Conservation (phyloP, 129 eudicot species). For the Flaveria ramosissima region DNA sequence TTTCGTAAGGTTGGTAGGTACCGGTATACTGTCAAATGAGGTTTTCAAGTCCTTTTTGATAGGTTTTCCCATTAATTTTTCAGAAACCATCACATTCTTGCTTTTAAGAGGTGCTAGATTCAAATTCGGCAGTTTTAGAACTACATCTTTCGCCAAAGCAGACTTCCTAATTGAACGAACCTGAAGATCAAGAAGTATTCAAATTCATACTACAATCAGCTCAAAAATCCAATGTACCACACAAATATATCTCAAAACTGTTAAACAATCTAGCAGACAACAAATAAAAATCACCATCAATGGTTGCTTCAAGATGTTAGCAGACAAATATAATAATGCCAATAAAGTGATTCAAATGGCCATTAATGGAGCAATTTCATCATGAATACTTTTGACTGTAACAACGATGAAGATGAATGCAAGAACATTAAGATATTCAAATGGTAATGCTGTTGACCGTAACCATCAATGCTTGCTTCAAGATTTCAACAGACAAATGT, state of each 20-base stretch:
- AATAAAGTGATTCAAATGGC: too few species aligned
- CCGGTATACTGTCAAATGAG: constrained; percentile 35
- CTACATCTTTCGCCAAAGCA: constrained; percentile 34
- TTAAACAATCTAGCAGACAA: background rate
- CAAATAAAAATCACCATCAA: background rate
- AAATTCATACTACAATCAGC: background rate
- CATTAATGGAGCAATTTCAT: background rate
- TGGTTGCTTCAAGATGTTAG: background rate
- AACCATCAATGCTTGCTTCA: background rate
- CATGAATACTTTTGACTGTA: too few species aligned
- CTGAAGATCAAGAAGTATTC: constrained; percentile 32
- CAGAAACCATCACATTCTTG: constrained; percentile 60
- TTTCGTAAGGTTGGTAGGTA: constrained; percentile 43
- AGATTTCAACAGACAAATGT: background rate
- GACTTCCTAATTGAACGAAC: constrained; percentile 40
- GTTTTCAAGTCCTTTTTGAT: constrained; percentile 46
- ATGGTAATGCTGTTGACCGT: too few species aligned
- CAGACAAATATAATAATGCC: background rate
- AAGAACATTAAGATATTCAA: background rate
- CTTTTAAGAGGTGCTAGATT: constrained; percentile 57
- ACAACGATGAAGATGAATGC: too few species aligned
- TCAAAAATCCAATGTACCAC: background rate
- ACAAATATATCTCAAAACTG: background rate
- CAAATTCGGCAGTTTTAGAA: constrained; percentile 35
- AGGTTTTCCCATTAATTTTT: constrained; percentile 51